Percentiles rank a stretch among this genome's conserved stretches.
Conservation (phyloP, 169 alveolate species). For the Plasmodium gaboni region DNA sequence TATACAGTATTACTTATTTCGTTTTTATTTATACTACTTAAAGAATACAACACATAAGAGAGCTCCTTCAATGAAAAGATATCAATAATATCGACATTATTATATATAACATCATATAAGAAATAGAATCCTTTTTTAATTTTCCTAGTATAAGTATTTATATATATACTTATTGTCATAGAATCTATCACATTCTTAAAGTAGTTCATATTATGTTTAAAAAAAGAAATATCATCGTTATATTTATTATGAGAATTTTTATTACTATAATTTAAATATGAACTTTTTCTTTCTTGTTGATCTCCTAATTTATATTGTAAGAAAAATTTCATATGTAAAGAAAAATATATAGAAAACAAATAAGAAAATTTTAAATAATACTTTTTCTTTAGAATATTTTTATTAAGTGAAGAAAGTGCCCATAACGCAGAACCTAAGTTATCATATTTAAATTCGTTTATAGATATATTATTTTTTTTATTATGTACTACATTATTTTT, state of each 20-base stretch:
- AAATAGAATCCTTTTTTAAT: conserved; percentile 47
- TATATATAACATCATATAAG: conserved; percentile 39
- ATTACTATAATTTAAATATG: neutral
- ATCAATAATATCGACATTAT: conserved; percentile 2
- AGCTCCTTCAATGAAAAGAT: conserved; percentile 43
- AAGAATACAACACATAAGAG: conserved; percentile 39
- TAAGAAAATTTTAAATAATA: conserved; percentile 41
- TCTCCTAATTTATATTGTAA: conserved; percentile 1
- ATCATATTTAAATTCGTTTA: conserved; percentile 49
- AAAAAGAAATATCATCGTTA: conserved; percentile 4
- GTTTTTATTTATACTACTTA: conserved; percentile 17
- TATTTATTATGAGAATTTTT: neutral
- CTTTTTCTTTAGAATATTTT: conserved; percentile 31
- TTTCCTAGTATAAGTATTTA: conserved; percentile 44
- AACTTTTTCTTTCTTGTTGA: no score
- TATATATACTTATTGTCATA: conserved; percentile 57
- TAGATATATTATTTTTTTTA: neutral
- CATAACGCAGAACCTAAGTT: conserved; percentile 61
- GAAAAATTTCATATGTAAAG: conserved; percentile 42
- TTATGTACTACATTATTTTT: neutral
- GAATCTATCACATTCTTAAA: conserved; percentile 33
- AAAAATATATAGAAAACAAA: conserved; percentile 45
- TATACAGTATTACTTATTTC: conserved; percentile 11
- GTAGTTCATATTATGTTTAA: conserved; percentile 9
- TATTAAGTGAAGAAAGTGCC: conserved; percentile 55